These are phyloP conservation scores for Globisporangium solare DNA, from an alignment of 352 stramenopile genomes.

Conservation along the genomic window DNA sequence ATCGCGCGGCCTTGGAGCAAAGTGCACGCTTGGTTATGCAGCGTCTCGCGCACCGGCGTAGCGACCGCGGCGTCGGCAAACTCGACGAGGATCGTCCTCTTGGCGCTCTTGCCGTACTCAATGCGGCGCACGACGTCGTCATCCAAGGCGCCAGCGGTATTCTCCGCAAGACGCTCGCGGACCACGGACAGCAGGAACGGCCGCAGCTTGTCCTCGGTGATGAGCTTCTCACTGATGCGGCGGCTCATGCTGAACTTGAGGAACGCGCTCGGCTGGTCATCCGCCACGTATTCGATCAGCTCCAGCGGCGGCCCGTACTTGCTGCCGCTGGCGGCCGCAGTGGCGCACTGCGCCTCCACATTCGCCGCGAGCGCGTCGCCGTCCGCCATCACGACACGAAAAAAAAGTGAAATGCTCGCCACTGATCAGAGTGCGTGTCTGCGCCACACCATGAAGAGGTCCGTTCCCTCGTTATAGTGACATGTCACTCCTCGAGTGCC, in stretches of 20 bases:
- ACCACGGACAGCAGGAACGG: slow-evolving; percentile 30
- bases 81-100: slow-evolving; percentile 46
- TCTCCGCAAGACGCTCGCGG: slow-evolving; percentile 3
- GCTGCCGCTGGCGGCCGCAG: neutral
- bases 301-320: neutral
- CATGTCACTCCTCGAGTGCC: neutral
- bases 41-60: slow-evolving; percentile 25
- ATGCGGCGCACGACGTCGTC: slow-evolving; percentile 33
- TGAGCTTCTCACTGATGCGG: slow-evolving; percentile 47
- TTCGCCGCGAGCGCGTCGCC: slow-evolving; percentile 3
- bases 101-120: slow-evolving; percentile 51
- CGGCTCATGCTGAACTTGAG: slow-evolving; percentile 74
- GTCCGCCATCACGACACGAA: slow-evolving; percentile 1
- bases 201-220: slow-evolving; percentile 42
- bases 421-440: neutral
- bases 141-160: neutral
- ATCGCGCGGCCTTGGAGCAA: slow-evolving; percentile 51
- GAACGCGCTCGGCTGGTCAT: slow-evolving; percentile 46
- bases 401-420: neutral
- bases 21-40: slow-evolving; percentile 59
- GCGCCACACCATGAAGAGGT: neutral
- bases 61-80: slow-evolving; percentile 13
- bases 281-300: slow-evolving; percentile 44
- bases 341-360: slow-evolving; percentile 6
- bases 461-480: neutral